Conservation (phyloP, 495 filamentous ascomycete genomes). For the Neurospora sp. region DNA sequence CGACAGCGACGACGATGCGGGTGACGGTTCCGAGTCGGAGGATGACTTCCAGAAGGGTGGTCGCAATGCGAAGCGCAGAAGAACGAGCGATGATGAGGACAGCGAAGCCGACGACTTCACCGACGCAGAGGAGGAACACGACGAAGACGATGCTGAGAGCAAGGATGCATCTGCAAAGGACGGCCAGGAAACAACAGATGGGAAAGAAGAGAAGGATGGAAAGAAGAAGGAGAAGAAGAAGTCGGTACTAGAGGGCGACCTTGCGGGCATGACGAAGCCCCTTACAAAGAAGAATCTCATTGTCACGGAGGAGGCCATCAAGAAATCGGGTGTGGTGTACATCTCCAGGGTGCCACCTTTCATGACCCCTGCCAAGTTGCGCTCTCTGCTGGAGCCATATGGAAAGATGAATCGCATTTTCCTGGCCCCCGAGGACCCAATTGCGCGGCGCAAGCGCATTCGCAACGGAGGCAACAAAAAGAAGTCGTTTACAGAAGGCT, state of each 20-base stretch:
- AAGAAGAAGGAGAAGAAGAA: slow-evolving; percentile 12
- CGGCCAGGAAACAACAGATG: slow-evolving; percentile 10
- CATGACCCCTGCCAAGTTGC: slow-evolving; percentile 79
- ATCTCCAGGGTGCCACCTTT: slow-evolving; percentile 88
- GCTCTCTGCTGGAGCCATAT: slow-evolving; percentile 64
- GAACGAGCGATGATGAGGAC: slow-evolving; percentile 37
- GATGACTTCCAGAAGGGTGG: slow-evolving; percentile 56
- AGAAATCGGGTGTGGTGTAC: slow-evolving; percentile 73
- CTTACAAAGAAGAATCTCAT: slow-evolving; percentile 51
- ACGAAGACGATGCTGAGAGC: slow-evolving; percentile 9
- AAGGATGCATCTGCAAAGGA: slow-evolving; percentile 7
- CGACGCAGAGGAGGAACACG: slow-evolving; percentile 24
- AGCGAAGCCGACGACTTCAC: slow-evolving; percentile 23
- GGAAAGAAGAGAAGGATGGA: slow-evolving; percentile 10
- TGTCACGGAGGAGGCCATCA: slow-evolving; percentile 45
- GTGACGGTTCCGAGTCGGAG: slow-evolving; percentile 60
- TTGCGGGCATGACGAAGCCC: slow-evolving; percentile 38
- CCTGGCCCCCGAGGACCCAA: slow-evolving; percentile 67
- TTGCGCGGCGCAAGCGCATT: slow-evolving; percentile 48
- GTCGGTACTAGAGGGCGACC: slow-evolving; percentile 17
- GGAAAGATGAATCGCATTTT: slow-evolving; percentile 79
- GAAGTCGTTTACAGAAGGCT: slow-evolving; percentile 78
- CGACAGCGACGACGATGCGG: slow-evolving; percentile 57
- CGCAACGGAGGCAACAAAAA: slow-evolving; percentile 78
- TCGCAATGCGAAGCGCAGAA: slow-evolving; percentile 56